Evolutionary conservation across 106 monocot species (phyloP), one percentile per base, ranked within the genome.

Genomic region (Posidonia australis): DNA sequence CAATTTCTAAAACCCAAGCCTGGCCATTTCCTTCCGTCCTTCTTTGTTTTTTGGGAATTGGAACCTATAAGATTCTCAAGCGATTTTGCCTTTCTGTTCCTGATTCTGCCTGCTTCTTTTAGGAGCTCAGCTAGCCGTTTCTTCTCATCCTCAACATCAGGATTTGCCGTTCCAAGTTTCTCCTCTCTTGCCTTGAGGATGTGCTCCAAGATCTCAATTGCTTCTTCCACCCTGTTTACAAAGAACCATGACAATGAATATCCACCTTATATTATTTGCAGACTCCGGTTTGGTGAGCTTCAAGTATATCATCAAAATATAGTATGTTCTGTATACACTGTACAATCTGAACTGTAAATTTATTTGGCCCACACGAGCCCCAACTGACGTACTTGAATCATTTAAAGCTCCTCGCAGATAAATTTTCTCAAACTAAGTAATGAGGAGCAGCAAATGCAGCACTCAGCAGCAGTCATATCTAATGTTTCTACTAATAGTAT

Each of bases 91-190:
- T 67, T 59, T 61, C 75, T 75, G 61, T 62, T 75, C 31, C 67
- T 67, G 57, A 51, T 10, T 62, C 53, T 67, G 51, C 75, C 75
- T 27, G 68, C 75, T 62, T 75, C 75, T 22, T 75, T 75, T 53
- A 75, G 47, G 18, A 75, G 75, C 62, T 75, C 75, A 25, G 67
- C 67, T 3, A 75, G 67, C 53, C 75, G 60, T 43, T 68, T 75
- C 75, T 62, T 75, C 68, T 75, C 75, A 30, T 75, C 68, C 13
- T 75, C 75, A 1, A 68, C 67, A 27, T 75, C 75, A 21, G 75
- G 75, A 54, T 75, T 60, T 51, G 75, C 75, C 7, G 75, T 75
- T 28, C 75, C 75, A 1, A 75, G 75, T 52, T 75, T 75, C 53
- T 75, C 75, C 52, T 75, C 75, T 59, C 75, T 67, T 48, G 67